A percentile compares a stretch with the other conserved stretches of the same genome.
Evolutionary conservation across 2,329 filamentous ascomycete genomes (phyloP).

Genomic region (Sclerotinia nivalis): DNA sequence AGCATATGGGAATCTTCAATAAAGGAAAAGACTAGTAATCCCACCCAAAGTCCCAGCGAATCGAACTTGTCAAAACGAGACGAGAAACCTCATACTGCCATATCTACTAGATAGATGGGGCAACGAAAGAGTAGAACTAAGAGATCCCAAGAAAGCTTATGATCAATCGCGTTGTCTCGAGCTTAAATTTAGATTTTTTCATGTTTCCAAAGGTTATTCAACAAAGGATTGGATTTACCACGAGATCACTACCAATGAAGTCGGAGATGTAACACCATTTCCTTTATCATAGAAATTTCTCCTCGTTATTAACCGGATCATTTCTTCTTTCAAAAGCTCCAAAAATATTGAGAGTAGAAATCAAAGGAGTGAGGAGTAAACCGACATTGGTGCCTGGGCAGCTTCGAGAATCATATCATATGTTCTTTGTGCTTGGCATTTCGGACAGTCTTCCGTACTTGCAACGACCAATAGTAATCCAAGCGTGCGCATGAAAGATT

Average conservation of each 20-base stretch:
- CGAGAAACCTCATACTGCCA: not conserved
- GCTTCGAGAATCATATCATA: conserved; percentile 1
- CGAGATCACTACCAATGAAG: not conserved
- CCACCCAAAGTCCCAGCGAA: not conserved
- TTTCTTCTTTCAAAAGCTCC: not conserved
- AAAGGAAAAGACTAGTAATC: conserved; percentile 15
- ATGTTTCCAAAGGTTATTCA: not conserved
- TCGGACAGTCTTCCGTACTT: not conserved
- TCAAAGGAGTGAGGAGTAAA: conserved; percentile 4
- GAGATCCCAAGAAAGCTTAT: not conserved
- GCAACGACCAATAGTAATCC: not conserved
- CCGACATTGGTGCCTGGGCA: conserved; percentile 7
- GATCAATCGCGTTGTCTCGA: not conserved
- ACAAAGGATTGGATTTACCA: conserved; percentile 13
- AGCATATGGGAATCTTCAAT: conserved; percentile 7
- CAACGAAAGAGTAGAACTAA: not conserved
- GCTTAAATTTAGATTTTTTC: conserved; percentile 14
- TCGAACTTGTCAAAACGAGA: not conserved
- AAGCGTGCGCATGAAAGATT: not conserved
- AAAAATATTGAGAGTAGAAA: not conserved
- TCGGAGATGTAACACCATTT: conserved; percentile 1
- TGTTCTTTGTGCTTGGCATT: conserved; percentile 12
- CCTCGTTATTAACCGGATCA: no score
- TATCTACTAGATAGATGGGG: not conserved
- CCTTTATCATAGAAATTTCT: not conserved